Evolutionary conservation across 208 protist genomes (phyloP).

Genomic region (Leishmania tropica): DNA sequence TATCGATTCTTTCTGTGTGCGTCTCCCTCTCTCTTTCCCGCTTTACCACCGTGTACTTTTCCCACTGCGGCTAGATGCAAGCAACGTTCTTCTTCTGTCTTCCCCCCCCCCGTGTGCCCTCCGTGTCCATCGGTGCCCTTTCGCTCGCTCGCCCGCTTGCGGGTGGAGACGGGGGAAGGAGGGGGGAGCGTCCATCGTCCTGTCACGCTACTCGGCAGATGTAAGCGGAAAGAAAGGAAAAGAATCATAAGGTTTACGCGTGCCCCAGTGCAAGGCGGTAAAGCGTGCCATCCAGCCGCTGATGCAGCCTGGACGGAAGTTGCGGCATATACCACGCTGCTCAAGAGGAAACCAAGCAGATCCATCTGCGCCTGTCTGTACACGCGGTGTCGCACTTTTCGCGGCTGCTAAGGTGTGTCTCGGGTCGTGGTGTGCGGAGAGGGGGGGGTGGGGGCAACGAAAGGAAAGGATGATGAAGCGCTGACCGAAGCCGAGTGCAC

Average conservation of each 20-base stretch:
- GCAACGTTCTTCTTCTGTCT: constrained; percentile 1
- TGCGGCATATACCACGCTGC: not conserved
- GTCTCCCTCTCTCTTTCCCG: not conserved
- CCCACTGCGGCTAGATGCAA: not conserved
- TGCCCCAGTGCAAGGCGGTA: not conserved
- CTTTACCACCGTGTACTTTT: not conserved
- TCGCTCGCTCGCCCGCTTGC: not conserved
- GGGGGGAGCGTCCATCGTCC: not conserved
- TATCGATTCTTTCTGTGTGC: not conserved
- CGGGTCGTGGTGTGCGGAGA: not conserved
- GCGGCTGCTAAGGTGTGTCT: not conserved
- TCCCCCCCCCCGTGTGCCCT: not conserved
- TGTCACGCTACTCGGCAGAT: not conserved
- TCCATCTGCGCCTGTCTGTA: not conserved
- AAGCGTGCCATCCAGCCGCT: constrained; percentile 4
- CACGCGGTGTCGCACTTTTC: not conserved
- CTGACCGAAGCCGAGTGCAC: not conserved
- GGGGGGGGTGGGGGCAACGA: no score
- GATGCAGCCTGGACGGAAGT: not conserved
- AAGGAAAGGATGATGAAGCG: not conserved
- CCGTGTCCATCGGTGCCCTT: not conserved
- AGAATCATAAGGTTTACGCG: not conserved
- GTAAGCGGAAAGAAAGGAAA: not conserved
- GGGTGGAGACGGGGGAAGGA: no score
- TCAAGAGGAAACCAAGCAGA: not conserved